These are phyloP conservation scores for Apodospora peruviana DNA, from an alignment of 495 filamentous ascomycete genomes.

Conservation along the genomic window DNA sequence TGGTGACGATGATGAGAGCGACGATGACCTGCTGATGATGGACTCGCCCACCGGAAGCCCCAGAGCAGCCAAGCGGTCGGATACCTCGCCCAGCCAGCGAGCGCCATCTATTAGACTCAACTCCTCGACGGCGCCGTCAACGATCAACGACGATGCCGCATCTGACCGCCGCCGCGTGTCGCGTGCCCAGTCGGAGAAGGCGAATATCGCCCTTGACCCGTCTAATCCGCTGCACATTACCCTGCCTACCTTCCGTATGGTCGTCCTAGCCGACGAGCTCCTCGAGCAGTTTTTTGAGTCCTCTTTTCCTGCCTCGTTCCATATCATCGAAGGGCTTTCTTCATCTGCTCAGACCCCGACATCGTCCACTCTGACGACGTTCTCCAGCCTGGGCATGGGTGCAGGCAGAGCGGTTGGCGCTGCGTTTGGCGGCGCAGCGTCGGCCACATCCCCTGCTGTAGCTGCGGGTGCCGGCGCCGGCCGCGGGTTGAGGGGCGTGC, in stretches of 20 bases:
- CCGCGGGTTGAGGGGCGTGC: slow-evolving; percentile 80
- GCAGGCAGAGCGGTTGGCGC: slow-evolving; percentile 33
- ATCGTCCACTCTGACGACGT: slow-evolving; percentile 64
- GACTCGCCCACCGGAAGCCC: slow-evolving; percentile 35
- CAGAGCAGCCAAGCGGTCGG: slow-evolving; percentile 27
- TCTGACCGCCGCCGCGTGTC: slow-evolving; percentile 37
- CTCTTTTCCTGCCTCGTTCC: slow-evolving; percentile 61
- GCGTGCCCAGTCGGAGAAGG: slow-evolving; percentile 53
- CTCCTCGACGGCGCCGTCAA: slow-evolving; percentile 10
- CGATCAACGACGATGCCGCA: not conserved
- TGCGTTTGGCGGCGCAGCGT: slow-evolving; percentile 30
- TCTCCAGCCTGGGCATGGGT: slow-evolving; percentile 60
- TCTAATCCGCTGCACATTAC: slow-evolving; percentile 92
- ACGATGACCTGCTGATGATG: slow-evolving; percentile 62
- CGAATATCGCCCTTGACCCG: slow-evolving; percentile 88
- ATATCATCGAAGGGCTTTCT: slow-evolving; percentile 42
- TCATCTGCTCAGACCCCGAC: slow-evolving; percentile 17
- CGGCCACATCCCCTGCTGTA: slow-evolving; percentile 31
- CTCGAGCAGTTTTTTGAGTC: slow-evolving; percentile 95
- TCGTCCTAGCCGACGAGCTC: slow-evolving; percentile 90
- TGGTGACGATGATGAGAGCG: slow-evolving; percentile 66
- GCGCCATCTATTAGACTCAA: slow-evolving; percentile 17
- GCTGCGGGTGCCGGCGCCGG: slow-evolving; percentile 55
- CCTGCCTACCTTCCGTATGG: slow-evolving; percentile 97
- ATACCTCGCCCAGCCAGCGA: slow-evolving; percentile 8